Evolutionary conservation across 305 asterid species (phyloP).

Genomic region (Salvia sclarea): DNA sequence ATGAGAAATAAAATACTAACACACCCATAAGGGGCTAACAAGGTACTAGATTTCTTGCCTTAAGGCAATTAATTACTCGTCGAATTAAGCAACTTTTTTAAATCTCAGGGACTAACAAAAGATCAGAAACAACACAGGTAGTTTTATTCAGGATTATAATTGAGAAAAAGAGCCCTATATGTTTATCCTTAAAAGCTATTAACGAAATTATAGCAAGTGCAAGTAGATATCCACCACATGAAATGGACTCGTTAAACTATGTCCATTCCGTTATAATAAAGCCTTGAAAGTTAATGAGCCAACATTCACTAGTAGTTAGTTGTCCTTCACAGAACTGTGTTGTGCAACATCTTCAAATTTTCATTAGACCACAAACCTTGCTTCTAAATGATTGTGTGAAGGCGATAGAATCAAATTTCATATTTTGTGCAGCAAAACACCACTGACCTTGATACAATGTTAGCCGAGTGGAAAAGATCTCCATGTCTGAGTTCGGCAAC

Average conservation of each 20-base stretch:
- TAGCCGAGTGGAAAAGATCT: conserved; percentile 87
- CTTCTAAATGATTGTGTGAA: conserved; percentile 11
- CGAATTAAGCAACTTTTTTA: background rate
- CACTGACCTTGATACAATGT: conserved; percentile 82
- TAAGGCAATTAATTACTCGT: background rate
- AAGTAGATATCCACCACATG: conserved; percentile 1
- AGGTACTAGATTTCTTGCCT: background rate
- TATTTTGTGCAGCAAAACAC: conserved; percentile 27
- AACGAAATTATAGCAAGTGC: background rate
- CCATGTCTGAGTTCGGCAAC: conserved; percentile 90
- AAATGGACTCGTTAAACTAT: background rate
- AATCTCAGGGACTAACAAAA: background rate
- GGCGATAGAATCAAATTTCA: background rate
- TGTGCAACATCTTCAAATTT: conserved; percentile 10
- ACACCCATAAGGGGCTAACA: background rate
- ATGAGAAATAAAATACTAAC: background rate
- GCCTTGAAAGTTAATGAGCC: background rate
- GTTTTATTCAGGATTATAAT: background rate
- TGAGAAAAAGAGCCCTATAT: background rate
- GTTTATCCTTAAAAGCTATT: background rate
- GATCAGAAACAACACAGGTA: background rate
- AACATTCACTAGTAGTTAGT: background rate
- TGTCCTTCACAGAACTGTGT: background rate
- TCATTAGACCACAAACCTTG: background rate
- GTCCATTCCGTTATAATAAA: background rate